phyloP scores from a whole-genome alignment of 352 stramenopile species.

The Phytophthora sansomeana region DNA sequence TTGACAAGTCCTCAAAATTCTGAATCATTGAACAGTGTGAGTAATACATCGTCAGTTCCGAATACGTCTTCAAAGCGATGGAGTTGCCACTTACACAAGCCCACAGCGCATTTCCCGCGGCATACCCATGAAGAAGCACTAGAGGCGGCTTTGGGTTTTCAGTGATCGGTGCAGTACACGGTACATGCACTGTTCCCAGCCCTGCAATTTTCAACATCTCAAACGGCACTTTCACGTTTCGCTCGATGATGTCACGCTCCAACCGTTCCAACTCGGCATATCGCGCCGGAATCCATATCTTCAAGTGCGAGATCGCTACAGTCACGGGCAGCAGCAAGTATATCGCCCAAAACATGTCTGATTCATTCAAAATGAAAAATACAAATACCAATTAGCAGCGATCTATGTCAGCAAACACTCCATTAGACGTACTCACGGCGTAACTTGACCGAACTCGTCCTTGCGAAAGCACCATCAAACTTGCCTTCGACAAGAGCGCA shows the following conservation, averaged over 20 bases:
- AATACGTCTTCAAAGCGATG: conserved; percentile 1
- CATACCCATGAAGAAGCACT: conserved; percentile 73
- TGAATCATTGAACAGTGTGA: conserved; percentile 26
- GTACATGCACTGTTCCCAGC: conserved; percentile 69
- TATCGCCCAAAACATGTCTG: conserved; percentile 41
- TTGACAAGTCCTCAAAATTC: conserved; percentile 70
- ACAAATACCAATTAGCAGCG: background rate
- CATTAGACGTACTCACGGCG: conserved; percentile 36
- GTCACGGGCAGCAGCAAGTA: conserved; percentile 45
- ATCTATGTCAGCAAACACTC: background rate
- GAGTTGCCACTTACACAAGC: conserved; percentile 51
- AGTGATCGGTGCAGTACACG: conserved; percentile 41
- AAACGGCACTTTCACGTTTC: conserved; percentile 55
- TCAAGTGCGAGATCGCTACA: conserved; percentile 45
- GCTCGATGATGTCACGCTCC: conserved; percentile 52
- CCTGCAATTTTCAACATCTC: conserved; percentile 61
- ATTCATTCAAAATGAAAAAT: background rate
- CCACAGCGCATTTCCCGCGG: conserved; percentile 73
- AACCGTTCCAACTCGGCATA: conserved; percentile 56
- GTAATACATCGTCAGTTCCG: background rate
- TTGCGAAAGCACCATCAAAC: conserved; percentile 38
- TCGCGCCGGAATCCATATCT: conserved; percentile 59
- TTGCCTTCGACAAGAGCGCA: conserved; percentile 3
- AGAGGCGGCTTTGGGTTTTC: conserved; percentile 36
- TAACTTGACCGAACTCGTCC: conserved; percentile 39